Evolutionary conservation across 331 rosid genomes (phyloP).

Genomic region (Arachis monticola): DNA sequence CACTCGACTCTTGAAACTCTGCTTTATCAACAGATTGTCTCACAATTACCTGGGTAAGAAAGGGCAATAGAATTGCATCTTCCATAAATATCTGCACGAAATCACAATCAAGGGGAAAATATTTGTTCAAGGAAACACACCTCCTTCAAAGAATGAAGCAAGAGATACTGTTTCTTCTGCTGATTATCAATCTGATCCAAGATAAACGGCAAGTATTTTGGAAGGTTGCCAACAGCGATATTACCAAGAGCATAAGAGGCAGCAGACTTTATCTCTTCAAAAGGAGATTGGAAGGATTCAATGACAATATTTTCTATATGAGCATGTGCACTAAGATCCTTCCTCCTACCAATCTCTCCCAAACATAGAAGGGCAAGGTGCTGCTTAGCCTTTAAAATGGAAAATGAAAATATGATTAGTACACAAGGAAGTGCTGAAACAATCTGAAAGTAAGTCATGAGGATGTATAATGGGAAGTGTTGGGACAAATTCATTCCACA

Average conservation of each 20-base stretch:
- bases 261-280: constrained; percentile 99
- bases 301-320: constrained; percentile 95
- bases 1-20: constrained; percentile 97
- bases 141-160: constrained; percentile 99
- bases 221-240: constrained; percentile 96
- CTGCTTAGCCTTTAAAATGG: constrained; percentile 81
- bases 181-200: constrained; percentile 99
- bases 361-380: constrained; percentile 94
- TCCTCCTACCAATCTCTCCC: constrained; percentile 98
- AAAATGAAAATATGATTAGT: constrained; percentile 38
- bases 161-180: constrained; percentile 97
- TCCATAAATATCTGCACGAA: constrained; percentile 1
- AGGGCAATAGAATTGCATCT: constrained; percentile 19
- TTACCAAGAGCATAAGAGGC: constrained; percentile 99
- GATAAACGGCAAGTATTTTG: constrained; percentile 96
- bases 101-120: constrained; percentile 19
- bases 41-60: constrained; percentile 77
- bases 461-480: background rate
- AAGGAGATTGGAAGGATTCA: constrained; percentile 98
- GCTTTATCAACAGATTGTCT: constrained; percentile 97
- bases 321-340: constrained; percentile 82
- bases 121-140: constrained; percentile 49
- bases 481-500: background rate
- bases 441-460: background rate
- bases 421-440: constrained; percentile 15